These are phyloP conservation scores for Pythium brachiatum DNA, from an alignment of 352 stramenopile genomes.

Conservation along the genomic window DNA sequence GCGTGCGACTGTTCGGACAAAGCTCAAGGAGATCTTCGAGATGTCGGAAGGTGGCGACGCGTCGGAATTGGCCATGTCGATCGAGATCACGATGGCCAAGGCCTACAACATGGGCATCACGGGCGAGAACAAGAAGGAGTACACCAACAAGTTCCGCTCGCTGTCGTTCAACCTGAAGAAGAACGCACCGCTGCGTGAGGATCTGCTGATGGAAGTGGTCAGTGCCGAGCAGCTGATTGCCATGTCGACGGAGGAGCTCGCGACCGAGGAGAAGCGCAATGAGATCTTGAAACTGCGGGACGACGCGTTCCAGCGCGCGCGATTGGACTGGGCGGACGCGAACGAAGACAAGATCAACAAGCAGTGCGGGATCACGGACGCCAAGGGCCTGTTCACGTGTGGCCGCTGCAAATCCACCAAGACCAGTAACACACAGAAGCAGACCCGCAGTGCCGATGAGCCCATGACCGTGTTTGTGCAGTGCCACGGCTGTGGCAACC, in stretches of 20 bases:
- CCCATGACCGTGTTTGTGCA: constrained; percentile 97
- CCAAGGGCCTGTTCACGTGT: constrained; percentile 88
- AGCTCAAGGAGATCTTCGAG: constrained; percentile 75
- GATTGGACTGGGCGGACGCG: constrained; percentile 87
- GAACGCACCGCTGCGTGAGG: constrained; percentile 75
- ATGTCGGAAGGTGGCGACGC: constrained; percentile 44
- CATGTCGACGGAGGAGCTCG: constrained; percentile 85
- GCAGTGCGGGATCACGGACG: constrained; percentile 78
- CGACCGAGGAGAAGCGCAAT: constrained; percentile 82
- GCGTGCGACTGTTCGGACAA: constrained; percentile 72
- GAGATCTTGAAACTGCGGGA: constrained; percentile 82
- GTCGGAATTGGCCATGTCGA: constrained; percentile 52
- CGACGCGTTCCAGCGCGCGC: constrained; percentile 81
- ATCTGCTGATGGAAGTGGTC: constrained; percentile 68
- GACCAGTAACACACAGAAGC: constrained; percentile 97
- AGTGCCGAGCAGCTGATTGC: constrained; percentile 71
- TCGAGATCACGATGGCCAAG: constrained; percentile 77
- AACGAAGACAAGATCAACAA: constrained; percentile 93
- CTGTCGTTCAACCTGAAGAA: constrained; percentile 92
- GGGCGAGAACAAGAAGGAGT: constrained; percentile 86
- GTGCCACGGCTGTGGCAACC: constrained; percentile 96
- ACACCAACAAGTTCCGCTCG: constrained; percentile 86
- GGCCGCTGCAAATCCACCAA: constrained; percentile 94
- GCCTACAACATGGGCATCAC: constrained; percentile 65
- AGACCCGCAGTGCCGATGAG: constrained; percentile 97